A percentile compares a stretch with the other conserved stretches of the same genome.
Conservation (phyloP, 345 rosid genomes). For the Camelina sativa region DNA sequence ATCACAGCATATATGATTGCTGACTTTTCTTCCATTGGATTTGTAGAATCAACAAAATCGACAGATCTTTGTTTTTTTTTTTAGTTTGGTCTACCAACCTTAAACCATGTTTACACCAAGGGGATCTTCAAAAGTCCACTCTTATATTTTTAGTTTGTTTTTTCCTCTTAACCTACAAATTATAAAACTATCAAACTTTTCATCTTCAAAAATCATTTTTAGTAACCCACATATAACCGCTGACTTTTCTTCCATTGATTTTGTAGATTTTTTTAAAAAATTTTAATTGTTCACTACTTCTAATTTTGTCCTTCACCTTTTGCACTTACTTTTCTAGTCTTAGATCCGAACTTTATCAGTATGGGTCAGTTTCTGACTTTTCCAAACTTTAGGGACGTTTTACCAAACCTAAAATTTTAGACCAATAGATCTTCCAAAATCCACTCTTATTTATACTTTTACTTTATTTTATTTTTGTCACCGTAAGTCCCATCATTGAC, state of each 20-base stretch:
- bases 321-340: neutral
- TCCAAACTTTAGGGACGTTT: slow-evolving; percentile 7
- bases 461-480: neutral
- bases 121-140: neutral
- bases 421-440: slow-evolving; percentile 19
- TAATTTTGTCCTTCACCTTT: neutral
- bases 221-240: neutral
- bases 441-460: neutral
- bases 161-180: neutral
- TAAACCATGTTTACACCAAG: slow-evolving; percentile 13
- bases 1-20: neutral
- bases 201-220: neutral
- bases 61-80: neutral
- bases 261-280: too few species aligned
- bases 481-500: neutral
- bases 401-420: slow-evolving; percentile 31
- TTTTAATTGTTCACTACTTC: too few species aligned
- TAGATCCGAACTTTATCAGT: neutral
- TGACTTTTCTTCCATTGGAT: slow-evolving; percentile 17
- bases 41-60: slow-evolving; percentile 5
- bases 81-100: slow-evolving; percentile 17
- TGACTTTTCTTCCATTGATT: neutral
- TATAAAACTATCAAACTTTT: neutral
- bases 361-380: neutral
- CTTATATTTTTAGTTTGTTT: neutral